Evolutionary conservation across 1,139 yeast genomes (phyloP), one percentile per base, ranked within the genome.

Genomic region (Wickerhamomyces sp.): DNA sequence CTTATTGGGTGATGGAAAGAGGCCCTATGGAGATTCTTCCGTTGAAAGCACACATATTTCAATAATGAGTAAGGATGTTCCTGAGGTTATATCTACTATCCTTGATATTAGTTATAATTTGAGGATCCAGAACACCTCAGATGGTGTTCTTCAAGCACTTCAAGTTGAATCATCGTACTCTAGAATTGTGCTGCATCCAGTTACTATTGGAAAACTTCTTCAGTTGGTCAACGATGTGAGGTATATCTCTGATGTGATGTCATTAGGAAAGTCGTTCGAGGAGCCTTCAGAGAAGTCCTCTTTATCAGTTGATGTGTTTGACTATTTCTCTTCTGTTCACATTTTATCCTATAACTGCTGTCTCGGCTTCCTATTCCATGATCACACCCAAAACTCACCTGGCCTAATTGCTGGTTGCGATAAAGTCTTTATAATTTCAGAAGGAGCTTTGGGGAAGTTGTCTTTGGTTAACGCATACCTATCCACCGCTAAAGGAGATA

Each of bases 341-440:
- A 71, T 86, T 40, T 62, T 81, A 10, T 76, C 90, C 0, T 77
- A 81, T 53, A 79, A 84, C 54, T 73, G 85, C 50, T 84, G 94
- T 56, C 50, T 84, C 34, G 95, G 95, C 0, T 87, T 95, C 90
- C 61, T 88, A 7, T 84, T 84, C 59, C 73, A 72, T 23, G 62
- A 63, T n/a, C 59, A 58, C 0, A 29, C 47, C 10, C 46, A 46
- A 30, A 49, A 63, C 6, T 68, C 68, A 27, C 76, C 76, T 26
- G 96, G 96, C 18, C 59, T 87, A n/a, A 80, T 85, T 38, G 53
- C 80, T 40, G 96, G 96, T 0, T 88, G 87, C 44, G 87, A 85
- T 50, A 66, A 82, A 35, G 75, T 84, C 39, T 83, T 80, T 56
- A 81, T 85, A 1, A 78, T 80, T 0, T 74, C 80, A 29, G 84